Evolutionary conservation across 2,329 filamentous ascomycete species (phyloP).

Genomic region (Paracoccidioides brasiliensis): DNA sequence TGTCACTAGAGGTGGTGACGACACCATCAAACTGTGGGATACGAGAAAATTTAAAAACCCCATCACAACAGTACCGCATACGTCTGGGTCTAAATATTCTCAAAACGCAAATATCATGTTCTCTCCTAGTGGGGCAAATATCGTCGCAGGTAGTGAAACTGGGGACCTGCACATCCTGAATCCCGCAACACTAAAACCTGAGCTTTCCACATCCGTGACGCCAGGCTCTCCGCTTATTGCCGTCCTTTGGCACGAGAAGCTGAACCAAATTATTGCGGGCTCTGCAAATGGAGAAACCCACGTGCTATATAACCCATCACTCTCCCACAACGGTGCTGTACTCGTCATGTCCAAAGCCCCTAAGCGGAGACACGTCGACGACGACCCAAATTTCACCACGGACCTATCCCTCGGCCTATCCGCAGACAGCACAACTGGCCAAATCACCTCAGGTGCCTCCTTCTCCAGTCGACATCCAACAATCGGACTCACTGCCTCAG

Average conservation of each 20-base stretch:
- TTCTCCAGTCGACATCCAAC: slow-evolving; percentile 51
- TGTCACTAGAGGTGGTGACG: slow-evolving; percentile 79
- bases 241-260: slow-evolving; percentile 81
- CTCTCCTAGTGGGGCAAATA: slow-evolving; percentile 66
- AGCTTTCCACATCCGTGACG: slow-evolving; percentile 80
- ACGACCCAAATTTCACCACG: slow-evolving; percentile 76
- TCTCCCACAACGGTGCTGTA: slow-evolving; percentile 67
- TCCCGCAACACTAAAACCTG: slow-evolving; percentile 73
- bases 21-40: slow-evolving; percentile 93
- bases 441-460: slow-evolving; percentile 59
- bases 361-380: slow-evolving; percentile 90
- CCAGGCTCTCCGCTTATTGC: slow-evolving; percentile 69
- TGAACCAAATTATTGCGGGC: slow-evolving; percentile 92
- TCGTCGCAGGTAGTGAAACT: slow-evolving; percentile 76
- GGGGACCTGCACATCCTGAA: slow-evolving; percentile 89
- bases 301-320: slow-evolving; percentile 78
- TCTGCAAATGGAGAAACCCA: slow-evolving; percentile 84
- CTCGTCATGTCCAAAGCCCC: slow-evolving; percentile 86
- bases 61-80: slow-evolving; percentile 63
- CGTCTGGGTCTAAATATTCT: slow-evolving; percentile 72
- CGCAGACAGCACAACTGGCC: slow-evolving; percentile 63
- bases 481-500: slow-evolving; percentile 64
- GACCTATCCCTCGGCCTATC: slow-evolving; percentile 71
- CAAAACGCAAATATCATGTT: slow-evolving; percentile 80
- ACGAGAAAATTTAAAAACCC: slow-evolving; percentile 89